Percentiles rank a stretch among this genome's conserved stretches.
Conservation (phyloP, 805 yeast species). For the Kazachstania martiniae region DNA sequence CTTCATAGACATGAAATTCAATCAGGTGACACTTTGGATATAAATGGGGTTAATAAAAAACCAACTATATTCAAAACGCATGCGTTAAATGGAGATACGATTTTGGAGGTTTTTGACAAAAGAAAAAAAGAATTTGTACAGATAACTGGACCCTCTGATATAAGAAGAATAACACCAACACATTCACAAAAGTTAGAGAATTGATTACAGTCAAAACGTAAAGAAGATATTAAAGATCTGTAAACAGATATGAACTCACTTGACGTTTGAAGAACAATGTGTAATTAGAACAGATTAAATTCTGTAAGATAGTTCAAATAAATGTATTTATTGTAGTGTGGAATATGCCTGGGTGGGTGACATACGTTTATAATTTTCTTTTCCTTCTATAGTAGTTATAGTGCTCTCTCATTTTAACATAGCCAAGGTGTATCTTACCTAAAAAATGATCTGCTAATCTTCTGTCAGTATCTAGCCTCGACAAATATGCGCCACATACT, state of each 20-base stretch:
- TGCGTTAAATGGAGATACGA: constrained; percentile 29
- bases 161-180: background rate
- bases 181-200: too few relatives aligned
- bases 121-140: constrained; percentile 18
- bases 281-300: too few relatives aligned
- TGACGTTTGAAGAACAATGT: too few relatives aligned
- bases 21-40: constrained; percentile 42
- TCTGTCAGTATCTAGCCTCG: constrained; percentile 77
- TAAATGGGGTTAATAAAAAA: constrained; percentile 18
- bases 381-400: constrained; percentile 25
- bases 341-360: background rate
- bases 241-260: too few relatives aligned
- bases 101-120: constrained; percentile 26
- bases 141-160: constrained; percentile 2
- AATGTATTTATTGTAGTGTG: too few relatives aligned
- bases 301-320: too few relatives aligned
- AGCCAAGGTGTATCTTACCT: constrained; percentile 81
- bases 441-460: constrained; percentile 82
- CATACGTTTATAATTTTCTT: constrained; percentile 1
- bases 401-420: constrained; percentile 59
- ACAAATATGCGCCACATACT: constrained; percentile 80
- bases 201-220: too few relatives aligned
- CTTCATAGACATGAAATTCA: constrained; percentile 43
- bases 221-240: too few relatives aligned
- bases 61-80: constrained; percentile 42